Base-by-base conservation (phyloP, 202 grass and related monocot genomes). In the Setaria italica region DNA sequence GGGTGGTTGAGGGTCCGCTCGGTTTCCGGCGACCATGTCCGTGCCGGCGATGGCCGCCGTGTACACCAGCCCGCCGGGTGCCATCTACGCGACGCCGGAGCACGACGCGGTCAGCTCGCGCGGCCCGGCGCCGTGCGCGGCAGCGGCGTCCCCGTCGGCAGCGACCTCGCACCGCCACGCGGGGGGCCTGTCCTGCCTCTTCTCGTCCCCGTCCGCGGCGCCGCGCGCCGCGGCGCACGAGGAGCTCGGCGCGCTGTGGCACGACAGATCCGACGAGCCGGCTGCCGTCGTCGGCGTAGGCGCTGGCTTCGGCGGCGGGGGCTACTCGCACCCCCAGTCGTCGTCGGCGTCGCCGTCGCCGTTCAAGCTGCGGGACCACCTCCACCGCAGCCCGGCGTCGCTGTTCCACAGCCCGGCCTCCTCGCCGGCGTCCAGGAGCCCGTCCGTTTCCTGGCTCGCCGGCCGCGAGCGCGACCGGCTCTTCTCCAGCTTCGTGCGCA, bases 1-100 rank as follows among this genome's bases (percentile, higher is more conserved):
- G 79, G 43, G 63, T 35, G 29, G 67, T 57, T 48, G 48, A 9
- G 58, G 16, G 60, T 5, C 59, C 7, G 57, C 56, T 45, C 17
- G 53, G 74, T 25, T 79, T 34, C 9, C 29, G 41, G 59, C 69
- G 77, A 74, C 69, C 87, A 97, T 97, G 90, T 87, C 86, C 13
- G 90, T 92, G 69, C 88, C 92, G 86, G 86, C 94, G 65, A 89
- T 94, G 57, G 90, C 90, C 70, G 90, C 90, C 70, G 82, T 97
- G 71, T 92, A 83, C 82, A 86, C 87, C 43, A 81, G 84, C 70
- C 82, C 82, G 45, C 82, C 83, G 1, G 58, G 80, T n/a, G 82
- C 73, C 19, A 83, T 90, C 42, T 47, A 67, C 67, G 30, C 75
- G 74, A 16, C 81, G 56, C 77, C 75, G 74, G 81, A 88, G 81